Evolutionary conservation across 306 rosid genomes (phyloP), one percentile per base, ranked within the genome.

Genomic region (Glycine soja): DNA sequence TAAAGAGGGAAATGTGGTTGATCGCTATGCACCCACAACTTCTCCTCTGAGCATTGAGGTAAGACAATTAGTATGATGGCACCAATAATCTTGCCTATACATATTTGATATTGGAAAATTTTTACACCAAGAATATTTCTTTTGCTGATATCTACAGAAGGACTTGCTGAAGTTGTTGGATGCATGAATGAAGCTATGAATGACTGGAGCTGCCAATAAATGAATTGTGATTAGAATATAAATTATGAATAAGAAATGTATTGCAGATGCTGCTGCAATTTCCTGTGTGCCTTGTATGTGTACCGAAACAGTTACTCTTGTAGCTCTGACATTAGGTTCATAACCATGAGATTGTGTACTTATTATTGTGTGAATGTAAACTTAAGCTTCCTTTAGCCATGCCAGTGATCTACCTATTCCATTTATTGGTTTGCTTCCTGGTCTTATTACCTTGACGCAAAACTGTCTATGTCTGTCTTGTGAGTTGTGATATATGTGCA

Each of bases 1-100:
- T 83, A 92, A 95, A 87, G 91, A 93, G 0, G 99, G 99, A 43
- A 85, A 93, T 10, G 97, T 95, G n/a, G 93, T 91, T 40, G 94
- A 95, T 9, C 99, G 99, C 32, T 95, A 95, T 81, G 98, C 97
- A 24, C 99, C 99, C 6, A 95, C 98, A 36, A 95, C 97, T 61
- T 88, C 98, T 71, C 99, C 99, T 16, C 97, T 95, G 38, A 88
- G 91, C 91, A 93, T 95, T 71, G 98, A 95, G 97, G 99, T 95
- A 79, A 63, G 53, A 59, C 78, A 10, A 56, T 56, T 76, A 16
- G 36, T 18, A 16, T 67, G 38, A 50, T 65, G 77, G n/a, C 46
- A n/a, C 53, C 18, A 43, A 16, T 56, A 9, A 10, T 67, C 19
- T 30, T 69, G 16, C 51, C 70, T 56, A 8, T 24, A 74, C 36